These are phyloP conservation scores for Filosporella fistucella DNA, from an alignment of 495 filamentous ascomycete genomes.

Conservation along the genomic window DNA sequence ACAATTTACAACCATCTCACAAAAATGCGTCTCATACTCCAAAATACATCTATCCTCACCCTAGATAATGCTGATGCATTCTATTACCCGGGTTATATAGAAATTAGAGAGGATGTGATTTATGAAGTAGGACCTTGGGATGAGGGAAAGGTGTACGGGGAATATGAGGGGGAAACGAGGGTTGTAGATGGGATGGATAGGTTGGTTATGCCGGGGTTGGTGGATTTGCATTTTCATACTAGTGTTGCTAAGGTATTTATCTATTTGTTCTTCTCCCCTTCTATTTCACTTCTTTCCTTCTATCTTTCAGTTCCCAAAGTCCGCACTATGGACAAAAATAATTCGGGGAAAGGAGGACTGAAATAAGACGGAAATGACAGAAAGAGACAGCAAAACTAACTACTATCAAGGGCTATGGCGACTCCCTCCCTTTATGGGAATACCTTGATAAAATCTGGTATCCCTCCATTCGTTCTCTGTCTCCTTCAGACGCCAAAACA, in stretches of 20 bases:
- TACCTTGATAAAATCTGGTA: constrained; percentile 8
- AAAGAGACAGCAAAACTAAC: no score
- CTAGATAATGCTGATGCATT: constrained; percentile 3
- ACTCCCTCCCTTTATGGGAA: constrained; percentile 6
- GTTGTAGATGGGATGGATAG: constrained; percentile 10
- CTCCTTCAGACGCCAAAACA: not conserved
- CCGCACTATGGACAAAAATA: no score
- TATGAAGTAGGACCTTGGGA: not conserved
- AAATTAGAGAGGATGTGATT: constrained; percentile 7
- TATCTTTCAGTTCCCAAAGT: no score
- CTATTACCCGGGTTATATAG: constrained; percentile 4
- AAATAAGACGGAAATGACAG: no score
- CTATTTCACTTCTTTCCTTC: not conserved
- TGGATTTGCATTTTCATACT: constrained; percentile 10
- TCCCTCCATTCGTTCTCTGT: constrained; percentile 3
- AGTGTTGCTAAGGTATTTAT: constrained; percentile 7
- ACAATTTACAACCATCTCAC: no score
- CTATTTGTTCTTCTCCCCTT: not conserved
- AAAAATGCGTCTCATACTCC: constrained; percentile 4
- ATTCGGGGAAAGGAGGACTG: no score
- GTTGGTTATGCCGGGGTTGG: constrained; percentile 4
- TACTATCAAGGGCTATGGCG: not conserved
- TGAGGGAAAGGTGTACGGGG: not conserved
- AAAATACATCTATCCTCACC: constrained; percentile 2
- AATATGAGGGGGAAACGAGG: constrained; percentile 2